Evolutionary conservation across 208 protist genomes (phyloP).

Genomic region (Leptomonas pyrrhocoris): DNA sequence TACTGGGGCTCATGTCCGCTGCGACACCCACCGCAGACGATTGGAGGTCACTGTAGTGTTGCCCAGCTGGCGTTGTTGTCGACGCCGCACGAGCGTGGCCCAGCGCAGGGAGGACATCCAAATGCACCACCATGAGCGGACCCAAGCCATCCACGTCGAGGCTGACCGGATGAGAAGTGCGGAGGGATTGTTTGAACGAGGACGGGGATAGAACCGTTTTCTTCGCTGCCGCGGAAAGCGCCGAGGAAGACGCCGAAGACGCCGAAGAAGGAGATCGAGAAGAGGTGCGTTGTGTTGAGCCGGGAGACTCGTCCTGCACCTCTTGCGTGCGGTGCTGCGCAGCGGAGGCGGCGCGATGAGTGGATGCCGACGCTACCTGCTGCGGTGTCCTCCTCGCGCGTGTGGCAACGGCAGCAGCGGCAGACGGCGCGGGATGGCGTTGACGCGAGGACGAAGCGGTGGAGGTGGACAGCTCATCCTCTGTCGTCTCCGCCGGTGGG

Average conservation of each 20-base stretch:
- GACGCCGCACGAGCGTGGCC: background rate
- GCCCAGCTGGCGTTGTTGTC: background rate
- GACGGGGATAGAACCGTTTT: background rate
- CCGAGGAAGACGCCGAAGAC: background rate
- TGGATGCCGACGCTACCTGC: background rate
- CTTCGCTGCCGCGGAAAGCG: background rate
- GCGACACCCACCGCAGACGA: too few relatives aligned
- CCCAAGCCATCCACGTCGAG: conserved; percentile 13
- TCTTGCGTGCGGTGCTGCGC: background rate
- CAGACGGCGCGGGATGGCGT: background rate
- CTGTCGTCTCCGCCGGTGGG: conserved; percentile 9
- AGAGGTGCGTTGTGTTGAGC: background rate
- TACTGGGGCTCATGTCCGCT: background rate
- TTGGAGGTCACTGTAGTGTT: background rate
- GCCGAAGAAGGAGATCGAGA: background rate
- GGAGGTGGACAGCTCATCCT: background rate
- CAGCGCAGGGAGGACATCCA: conserved; percentile 11
- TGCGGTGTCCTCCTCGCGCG: background rate
- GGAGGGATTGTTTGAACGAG: background rate
- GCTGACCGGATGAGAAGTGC: background rate
- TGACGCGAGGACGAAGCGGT: background rate
- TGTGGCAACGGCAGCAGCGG: background rate
- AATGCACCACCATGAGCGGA: conserved; percentile 28
- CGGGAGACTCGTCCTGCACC: background rate
- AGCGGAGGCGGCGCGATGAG: too few relatives aligned